Evolutionary conservation across 2,329 filamentous ascomycete genomes (phyloP).

Genomic region (Colletotrichum euphorbiae): DNA sequence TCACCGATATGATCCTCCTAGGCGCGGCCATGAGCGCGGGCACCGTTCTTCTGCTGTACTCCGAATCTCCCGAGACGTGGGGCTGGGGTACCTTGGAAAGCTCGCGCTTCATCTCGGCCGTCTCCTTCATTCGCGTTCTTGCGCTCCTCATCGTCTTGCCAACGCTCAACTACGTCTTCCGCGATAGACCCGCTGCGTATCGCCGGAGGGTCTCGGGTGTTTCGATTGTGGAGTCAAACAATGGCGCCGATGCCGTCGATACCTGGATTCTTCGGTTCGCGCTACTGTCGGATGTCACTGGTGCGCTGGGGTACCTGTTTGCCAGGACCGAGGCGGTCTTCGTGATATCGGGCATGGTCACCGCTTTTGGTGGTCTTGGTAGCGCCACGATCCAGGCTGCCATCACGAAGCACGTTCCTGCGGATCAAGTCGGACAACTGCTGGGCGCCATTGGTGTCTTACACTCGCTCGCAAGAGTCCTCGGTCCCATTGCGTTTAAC

Average conservation of each 20-base stretch:
- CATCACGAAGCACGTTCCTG: slow-evolving; percentile 90
- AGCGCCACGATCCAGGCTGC: slow-evolving; percentile 86
- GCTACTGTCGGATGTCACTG: slow-evolving; percentile 80
- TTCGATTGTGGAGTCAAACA: slow-evolving; percentile 60
- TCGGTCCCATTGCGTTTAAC: slow-evolving; percentile 87
- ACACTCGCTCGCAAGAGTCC: slow-evolving; percentile 82
- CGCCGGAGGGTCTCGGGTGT: slow-evolving; percentile 53
- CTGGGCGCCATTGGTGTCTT: slow-evolving; percentile 88
- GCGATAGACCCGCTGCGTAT: slow-evolving; percentile 62
- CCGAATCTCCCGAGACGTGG: slow-evolving; percentile 80
- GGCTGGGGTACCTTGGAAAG: slow-evolving; percentile 85
- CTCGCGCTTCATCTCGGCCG: slow-evolving; percentile 82
- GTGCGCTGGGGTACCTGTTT: slow-evolving; percentile 80
- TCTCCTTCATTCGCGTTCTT: slow-evolving; percentile 81
- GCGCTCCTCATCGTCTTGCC: slow-evolving; percentile 82
- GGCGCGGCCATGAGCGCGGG: slow-evolving; percentile 84
- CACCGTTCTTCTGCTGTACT: slow-evolving; percentile 87
- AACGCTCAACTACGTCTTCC: slow-evolving; percentile 79
- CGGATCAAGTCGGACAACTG: slow-evolving; percentile 85
- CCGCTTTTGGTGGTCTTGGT: slow-evolving; percentile 84
- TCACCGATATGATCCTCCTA: slow-evolving; percentile 85
- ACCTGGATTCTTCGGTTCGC: slow-evolving; percentile 80
- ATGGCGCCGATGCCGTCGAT: slow-evolving; percentile 83
- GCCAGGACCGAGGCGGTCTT: slow-evolving; percentile 73
- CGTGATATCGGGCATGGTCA: slow-evolving; percentile 76